A percentile compares a stretch with the other conserved stretches of the same genome.
These are phyloP conservation scores for Penicillium sp. DNA, from an alignment of 2,329 filamentous ascomycete genomes.

Conservation along the genomic window DNA sequence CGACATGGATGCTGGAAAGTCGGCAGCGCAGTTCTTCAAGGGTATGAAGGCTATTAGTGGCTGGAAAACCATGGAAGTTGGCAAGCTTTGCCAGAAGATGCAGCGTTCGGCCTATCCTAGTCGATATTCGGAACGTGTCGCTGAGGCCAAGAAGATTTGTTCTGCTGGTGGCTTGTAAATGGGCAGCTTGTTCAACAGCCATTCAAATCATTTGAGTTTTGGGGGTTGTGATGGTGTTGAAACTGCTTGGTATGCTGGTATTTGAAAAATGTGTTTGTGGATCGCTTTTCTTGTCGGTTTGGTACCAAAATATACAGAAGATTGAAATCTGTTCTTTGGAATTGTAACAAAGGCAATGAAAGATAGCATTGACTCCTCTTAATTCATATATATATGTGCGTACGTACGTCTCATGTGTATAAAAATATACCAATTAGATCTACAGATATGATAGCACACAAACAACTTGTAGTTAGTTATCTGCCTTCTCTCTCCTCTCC, in stretches of 20 bases:
- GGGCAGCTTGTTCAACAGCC: background rate
- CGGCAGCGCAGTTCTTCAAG: conserved; percentile 22
- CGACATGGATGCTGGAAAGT: conserved; percentile 21
- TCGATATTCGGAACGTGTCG: conserved; percentile 14
- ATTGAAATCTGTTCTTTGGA: background rate
- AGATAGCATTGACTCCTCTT: no score
- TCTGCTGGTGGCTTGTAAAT: conserved; percentile 15
- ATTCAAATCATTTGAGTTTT: background rate
- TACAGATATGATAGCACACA: no score
- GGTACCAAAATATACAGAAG: background rate
- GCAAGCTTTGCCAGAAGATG: conserved; percentile 24
- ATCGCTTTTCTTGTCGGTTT: background rate
- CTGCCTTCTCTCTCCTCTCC: no score
- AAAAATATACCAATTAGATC: no score
- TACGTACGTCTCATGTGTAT: no score
- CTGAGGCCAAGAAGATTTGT: conserved; percentile 17
- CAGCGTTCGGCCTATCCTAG: conserved; percentile 22
- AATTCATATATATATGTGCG: no score
- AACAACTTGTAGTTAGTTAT: no score
- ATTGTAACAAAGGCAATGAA: background rate
- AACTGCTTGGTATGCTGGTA: background rate
- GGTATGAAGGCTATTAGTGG: conserved; percentile 20
- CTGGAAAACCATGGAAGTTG: conserved; percentile 23
- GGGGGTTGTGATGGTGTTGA: background rate
- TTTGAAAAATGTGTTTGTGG: background rate